Base-by-base conservation (phyloP, 2,329 filamentous ascomycete genomes). In the Exophiala xenobiotica region DNA sequence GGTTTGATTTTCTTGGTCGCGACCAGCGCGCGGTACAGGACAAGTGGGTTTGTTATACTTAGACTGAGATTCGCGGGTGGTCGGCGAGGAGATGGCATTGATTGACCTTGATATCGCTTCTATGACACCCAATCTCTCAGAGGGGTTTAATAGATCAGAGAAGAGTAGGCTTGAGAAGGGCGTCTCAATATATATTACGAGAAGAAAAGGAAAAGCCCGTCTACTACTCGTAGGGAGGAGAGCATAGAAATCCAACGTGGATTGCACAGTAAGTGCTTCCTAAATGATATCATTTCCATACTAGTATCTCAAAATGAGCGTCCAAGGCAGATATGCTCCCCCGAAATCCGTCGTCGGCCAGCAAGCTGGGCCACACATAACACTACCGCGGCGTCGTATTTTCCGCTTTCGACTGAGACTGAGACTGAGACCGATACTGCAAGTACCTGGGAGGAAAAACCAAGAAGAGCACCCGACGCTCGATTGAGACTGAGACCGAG, bases 1-100 rank as follows among this genome's bases (percentile, higher is more conserved):
- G 87, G 83, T 40, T 77, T 74, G 65, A 86, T 87, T 40, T 79
- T 69, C 43, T 83, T 82, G 3, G 83, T 85, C 5, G 84, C 80
- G 27, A 92, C 68, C 11, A 90, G 73, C 18, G 86, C 79, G 51
- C 86, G 80, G 68, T 92, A 92, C 57, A 90, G 83, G 55, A 90
- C 81, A 54, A 91, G 72, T 3, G 87, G 88, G 64, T 91, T 90
- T 12, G 61, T 63, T 24, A 63, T 62, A 41, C 56, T 59, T 6
- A 62, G 50, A 45, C 58, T 53, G 12, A 54, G 49, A 18, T 48
- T 55, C 16, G 33, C 46, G 9, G 47, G 20, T 18, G 18, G n/a
- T n/a, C n/a, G 43, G 38, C 23, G 27, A 27, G 22, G 27, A n/a
- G 43, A 27, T 40, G 38, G 38, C 37, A 39, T 39, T 31, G 12